Evolutionary conservation across 2,329 filamentous ascomycete genomes (phyloP).

Genomic region (Cryphonectria parasitica): DNA sequence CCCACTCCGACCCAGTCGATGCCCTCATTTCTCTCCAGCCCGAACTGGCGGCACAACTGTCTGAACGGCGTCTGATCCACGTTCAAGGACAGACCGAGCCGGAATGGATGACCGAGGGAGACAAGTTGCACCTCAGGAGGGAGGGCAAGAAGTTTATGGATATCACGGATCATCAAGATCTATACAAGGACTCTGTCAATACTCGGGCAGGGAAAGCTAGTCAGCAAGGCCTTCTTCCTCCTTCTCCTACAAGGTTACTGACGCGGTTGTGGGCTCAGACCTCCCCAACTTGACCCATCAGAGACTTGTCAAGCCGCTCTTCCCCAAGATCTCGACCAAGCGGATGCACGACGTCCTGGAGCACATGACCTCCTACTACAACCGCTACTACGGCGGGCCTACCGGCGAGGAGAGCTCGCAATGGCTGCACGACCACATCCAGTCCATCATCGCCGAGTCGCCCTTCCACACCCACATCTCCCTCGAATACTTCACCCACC

Average conservation of each 20-base stretch:
- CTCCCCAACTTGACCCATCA: conserved; percentile 50
- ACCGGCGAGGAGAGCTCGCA: conserved; percentile 39
- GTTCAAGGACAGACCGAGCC: conserved; percentile 64
- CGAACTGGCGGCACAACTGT: conserved; percentile 23
- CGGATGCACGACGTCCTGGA: conserved; percentile 69
- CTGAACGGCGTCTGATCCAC: conserved; percentile 63
- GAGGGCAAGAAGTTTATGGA: conserved; percentile 74
- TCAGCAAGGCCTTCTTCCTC: conserved; percentile 27
- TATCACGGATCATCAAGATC: conserved; percentile 65
- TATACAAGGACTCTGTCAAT: conserved; percentile 38
- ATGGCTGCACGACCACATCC: conserved; percentile 43
- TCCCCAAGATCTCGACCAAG: conserved; percentile 61
- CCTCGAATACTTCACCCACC: conserved; percentile 61
- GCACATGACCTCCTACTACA: conserved; percentile 64
- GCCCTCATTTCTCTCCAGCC: conserved; percentile 26
- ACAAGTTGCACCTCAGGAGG: conserved; percentile 71
- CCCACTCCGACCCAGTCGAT: conserved; percentile 20
- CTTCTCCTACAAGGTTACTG: neutral
- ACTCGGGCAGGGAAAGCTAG: conserved; percentile 37
- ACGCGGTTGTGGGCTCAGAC: conserved; percentile 31
- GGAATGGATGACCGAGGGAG: conserved; percentile 71
- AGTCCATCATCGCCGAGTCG: conserved; percentile 39
- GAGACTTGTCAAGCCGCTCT: conserved; percentile 57
- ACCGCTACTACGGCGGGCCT: conserved; percentile 55
- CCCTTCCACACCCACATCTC: conserved; percentile 44